Base-by-base conservation (phyloP, 2,329 filamentous ascomycete genomes). In the Penicillium sclerotiorum region DNA sequence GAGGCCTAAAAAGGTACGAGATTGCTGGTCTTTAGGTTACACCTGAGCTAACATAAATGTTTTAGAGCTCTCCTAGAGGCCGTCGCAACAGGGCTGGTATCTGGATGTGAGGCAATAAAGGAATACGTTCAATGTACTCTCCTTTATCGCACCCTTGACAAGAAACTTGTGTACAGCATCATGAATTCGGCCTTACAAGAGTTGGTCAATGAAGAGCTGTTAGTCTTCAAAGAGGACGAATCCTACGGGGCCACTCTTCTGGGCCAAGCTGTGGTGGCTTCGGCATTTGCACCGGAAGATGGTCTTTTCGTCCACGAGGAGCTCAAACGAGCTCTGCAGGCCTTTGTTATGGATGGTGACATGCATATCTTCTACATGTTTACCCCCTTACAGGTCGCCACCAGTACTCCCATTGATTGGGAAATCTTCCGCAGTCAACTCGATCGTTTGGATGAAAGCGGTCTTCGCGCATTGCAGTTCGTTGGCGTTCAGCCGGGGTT, bases 331-430 rank as follows among this genome's bases (percentile, higher is more conserved):
- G 86, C 88, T 0, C 75, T 91, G 2, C 76, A 80, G 52, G 86
- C 85, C 1, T 91, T 92, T 61, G 88, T 90, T 11, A 85, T 92
- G 81, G 87, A 91, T 62, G 85, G 87, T 4, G 88, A 92, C 55
- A 86, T 92, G 84, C 88, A 91, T 61, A 80, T 89, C 11, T 79
- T 90, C 39, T 92, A 91, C 64, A 84, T 83, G 30, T 90, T 91
- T 56, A 90, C 88, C 0, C 88, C 88, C 0, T 79, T 91, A 2
- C 84, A 89, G 50, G 65, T 68, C 18, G 66, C 70, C 8, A 62
- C 61, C 30, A 62, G 59, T 15, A 71, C 78, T 3, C 72, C 76
- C 8, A 79, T 91, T 49, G 86, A 90, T 59, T 91, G 88, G 88
- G 80, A 81, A 45, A 80, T 85, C 0, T 90, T 89, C 59, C 82